Evolutionary conservation across 148 eudicot species (phyloP), one percentile per base, ranked within the genome.

Genomic region (Nyssa sinensis): DNA sequence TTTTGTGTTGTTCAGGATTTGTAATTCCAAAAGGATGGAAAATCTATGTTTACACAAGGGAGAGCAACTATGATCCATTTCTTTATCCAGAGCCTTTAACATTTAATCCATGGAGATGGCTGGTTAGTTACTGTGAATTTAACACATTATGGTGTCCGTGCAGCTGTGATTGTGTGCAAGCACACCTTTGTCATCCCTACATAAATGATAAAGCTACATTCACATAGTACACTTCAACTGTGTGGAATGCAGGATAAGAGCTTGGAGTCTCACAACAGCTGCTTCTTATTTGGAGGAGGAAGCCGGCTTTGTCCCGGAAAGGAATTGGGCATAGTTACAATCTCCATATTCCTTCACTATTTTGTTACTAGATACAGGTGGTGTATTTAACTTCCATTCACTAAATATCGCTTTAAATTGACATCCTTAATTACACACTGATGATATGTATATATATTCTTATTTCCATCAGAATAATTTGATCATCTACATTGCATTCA

Each of bases 31-130:
- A 85, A 75, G 98, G 97, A 9, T 93, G 98, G 98, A 93, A 82
- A 83, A 91, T 93, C 51, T 93, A 93, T 77, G 94, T 91, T 0
- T 93, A 91, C 34, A 86, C 89, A 6, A 86, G 98, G 64, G 98
- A 93, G 76, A 78, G 88, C 28, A 93, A 93, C 70, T 89, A 91
- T 68, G 98, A 93, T 76, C 94, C 91, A 21, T 76, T 75, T 65
- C 64, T 89, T 59, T 93, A 89, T 76, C 88, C 91, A 0, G 92
- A 93, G 57, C 98, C 98, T 19, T 76, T 78, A 5, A 66, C 81
- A 55, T 93, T 93, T 78, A 88, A 93, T 77, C 98, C 98, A 30
- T 89, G 98, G 94, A 88, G 98, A 85, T 91, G 98, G 98, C 63
- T 93, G 94, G 97, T 93, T 35, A 79, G 91, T 74, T 39, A 34